Conservation (phyloP, 257 asterid genomes). For the Gardenia jasminoides region DNA sequence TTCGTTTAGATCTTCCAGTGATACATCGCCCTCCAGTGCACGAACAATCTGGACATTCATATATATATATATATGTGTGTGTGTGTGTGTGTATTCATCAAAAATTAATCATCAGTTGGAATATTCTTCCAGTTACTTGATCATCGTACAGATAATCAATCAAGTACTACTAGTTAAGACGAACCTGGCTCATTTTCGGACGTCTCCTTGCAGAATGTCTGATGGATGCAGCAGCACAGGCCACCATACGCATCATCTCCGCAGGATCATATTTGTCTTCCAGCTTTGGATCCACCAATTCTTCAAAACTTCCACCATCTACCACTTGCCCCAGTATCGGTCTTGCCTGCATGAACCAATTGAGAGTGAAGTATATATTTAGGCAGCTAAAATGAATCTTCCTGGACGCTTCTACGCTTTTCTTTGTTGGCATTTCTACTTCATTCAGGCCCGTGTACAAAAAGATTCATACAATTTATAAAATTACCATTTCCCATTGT, state of each 20-base stretch:
- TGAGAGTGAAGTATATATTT: background rate
- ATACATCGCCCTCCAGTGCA: constrained; percentile 77
- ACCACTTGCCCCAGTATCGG: constrained; percentile 48
- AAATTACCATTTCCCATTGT: background rate
- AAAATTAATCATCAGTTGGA: background rate
- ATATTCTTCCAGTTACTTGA: background rate
- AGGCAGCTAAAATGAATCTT: background rate
- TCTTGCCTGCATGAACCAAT: constrained; percentile 52
- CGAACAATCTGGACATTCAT: constrained; percentile 54
- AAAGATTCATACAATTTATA: background rate
- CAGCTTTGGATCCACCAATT: constrained; percentile 64
- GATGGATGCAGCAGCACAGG: constrained; percentile 63
- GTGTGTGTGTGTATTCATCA: too few relatives aligned
- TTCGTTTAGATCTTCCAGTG: constrained; percentile 56
- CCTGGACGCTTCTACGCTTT: background rate
- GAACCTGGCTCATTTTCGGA: constrained; percentile 89
- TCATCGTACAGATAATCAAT: too few relatives aligned
- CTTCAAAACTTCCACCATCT: constrained; percentile 63
- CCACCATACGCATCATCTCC: constrained; percentile 76
- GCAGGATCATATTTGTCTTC: constrained; percentile 56
- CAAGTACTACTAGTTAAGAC: too few relatives aligned
- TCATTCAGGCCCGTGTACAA: background rate
- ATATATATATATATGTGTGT: background rate
- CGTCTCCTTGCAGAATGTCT: constrained; percentile 86
- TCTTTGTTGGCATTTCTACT: background rate